Evolutionary conservation across 495 filamentous ascomycete species (phyloP).

Genomic region (Podospora pseudopauciseta): DNA sequence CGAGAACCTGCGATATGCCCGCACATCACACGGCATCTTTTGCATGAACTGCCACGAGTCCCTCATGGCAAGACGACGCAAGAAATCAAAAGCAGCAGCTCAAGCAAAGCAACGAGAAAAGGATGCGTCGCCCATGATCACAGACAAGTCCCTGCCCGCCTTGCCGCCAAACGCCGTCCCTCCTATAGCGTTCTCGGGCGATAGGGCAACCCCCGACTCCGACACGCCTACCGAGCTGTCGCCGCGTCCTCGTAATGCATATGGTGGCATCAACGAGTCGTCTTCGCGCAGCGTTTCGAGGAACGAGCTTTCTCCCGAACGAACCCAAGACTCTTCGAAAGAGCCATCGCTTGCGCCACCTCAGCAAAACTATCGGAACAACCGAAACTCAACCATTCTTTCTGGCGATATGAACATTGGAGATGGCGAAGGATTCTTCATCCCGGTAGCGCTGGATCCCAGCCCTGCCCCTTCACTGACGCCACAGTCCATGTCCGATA

Average conservation of each 20-base stretch:
- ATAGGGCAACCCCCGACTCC: constrained; percentile 71
- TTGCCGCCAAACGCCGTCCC: constrained; percentile 73
- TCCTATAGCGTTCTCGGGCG: constrained; percentile 55
- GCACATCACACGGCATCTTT: constrained; percentile 97
- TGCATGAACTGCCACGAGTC: constrained; percentile 99
- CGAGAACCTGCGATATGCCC: constrained; percentile 95
- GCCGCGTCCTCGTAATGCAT: constrained; percentile 55
- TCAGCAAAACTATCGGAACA: constrained; percentile 71
- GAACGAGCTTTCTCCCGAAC: constrained; percentile 49
- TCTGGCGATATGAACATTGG: constrained; percentile 57
- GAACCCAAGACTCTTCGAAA: constrained; percentile 34
- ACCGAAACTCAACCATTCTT: constrained; percentile 66
- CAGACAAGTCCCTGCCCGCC: constrained; percentile 92
- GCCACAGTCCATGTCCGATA: constrained; percentile 55
- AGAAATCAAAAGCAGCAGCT: constrained; percentile 69
- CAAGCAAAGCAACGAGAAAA: constrained; percentile 59
- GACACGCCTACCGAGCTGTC: constrained; percentile 72
- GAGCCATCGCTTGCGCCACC: constrained; percentile 65
- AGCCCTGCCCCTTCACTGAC: constrained; percentile 62
- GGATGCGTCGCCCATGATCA: constrained; percentile 60
- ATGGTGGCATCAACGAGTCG: constrained; percentile 44
- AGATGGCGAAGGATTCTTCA: constrained; percentile 73
- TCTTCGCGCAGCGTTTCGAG: constrained; percentile 49
- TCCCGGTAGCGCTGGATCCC: constrained; percentile 87
- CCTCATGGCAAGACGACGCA: constrained; percentile 92